Base-by-base conservation (phyloP, 2,329 filamentous ascomycete genomes). In the Elsinoe necatrix region DNA sequence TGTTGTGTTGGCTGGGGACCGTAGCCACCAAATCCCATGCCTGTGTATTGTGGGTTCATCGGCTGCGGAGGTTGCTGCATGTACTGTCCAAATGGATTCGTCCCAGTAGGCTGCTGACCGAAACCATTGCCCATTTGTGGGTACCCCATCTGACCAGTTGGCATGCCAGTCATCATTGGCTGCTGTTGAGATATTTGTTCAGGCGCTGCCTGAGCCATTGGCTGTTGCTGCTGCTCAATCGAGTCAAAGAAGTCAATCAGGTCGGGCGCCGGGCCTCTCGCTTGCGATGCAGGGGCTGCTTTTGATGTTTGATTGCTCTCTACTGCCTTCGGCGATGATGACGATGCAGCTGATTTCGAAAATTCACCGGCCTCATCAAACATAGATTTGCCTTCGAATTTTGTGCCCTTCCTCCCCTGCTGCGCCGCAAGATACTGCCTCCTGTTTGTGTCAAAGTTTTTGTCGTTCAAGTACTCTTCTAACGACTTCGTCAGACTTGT, bases 241-340 rank as follows among this genome's bases (percentile, higher is more conserved):
- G 89, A 91, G 66, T 86, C 92, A 69, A 95, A 95, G 72, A 95
- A 96, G 74, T 92, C 93, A 67, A 95, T 97, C 60, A 95, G 77
- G 74, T 95, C 87, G 25, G 85, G 83, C 63, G 81, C 84, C 25
- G 84, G 83, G 1, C 80, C 83, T 70, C 86, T 89, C 34, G 68
- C 56, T 35, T 63, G 55, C 23, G 61, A 57, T 35, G 62, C 29
- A 11, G 64, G 60, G 16, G 62, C 65, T 11, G 59, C 57, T 41
- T 62, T 61, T 14, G 56, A 31, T 1, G 42, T 20, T 1, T 25
- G 70, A 61, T 54, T 68, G 65, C 56, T 69, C 71, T 59, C 69
- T 66, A 50, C 65, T 61, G 20, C 67, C 66, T 29, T 63, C 64
- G 58, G 69, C 68, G 54, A 68, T 59, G 54, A 70, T 64, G 57